phyloP scores from a whole-genome alignment of 495 filamentous ascomycete genomes.

The Platismatia glauca region DNA sequence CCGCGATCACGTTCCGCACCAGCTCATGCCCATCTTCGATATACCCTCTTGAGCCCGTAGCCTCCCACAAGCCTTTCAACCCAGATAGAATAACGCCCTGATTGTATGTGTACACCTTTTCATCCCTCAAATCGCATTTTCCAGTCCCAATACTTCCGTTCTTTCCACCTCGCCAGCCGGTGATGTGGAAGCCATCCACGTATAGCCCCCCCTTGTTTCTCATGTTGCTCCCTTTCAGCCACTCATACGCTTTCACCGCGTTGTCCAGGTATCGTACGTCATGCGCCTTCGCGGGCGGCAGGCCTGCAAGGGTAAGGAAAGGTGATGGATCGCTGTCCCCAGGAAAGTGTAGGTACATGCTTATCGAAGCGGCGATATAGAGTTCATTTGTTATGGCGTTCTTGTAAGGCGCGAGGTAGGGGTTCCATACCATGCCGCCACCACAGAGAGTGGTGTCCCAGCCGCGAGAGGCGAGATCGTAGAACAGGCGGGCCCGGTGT shows the following conservation, averaged over 20 bases:
- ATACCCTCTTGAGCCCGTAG: slow-evolving; percentile 56
- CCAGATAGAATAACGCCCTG: slow-evolving; percentile 90
- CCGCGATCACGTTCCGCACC: slow-evolving; percentile 58
- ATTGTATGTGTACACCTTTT: slow-evolving; percentile 94
- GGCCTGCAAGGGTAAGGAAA: slow-evolving; percentile 35
- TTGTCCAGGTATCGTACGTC: slow-evolving; percentile 58
- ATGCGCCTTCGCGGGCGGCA: slow-evolving; percentile 37
- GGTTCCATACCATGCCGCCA: slow-evolving; percentile 93
- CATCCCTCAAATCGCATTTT: slow-evolving; percentile 68
- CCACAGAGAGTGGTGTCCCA: slow-evolving; percentile 79
- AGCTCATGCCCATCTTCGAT: slow-evolving; percentile 72
- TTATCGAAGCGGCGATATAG: slow-evolving; percentile 71
- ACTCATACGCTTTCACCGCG: slow-evolving; percentile 70
- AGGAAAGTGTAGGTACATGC: slow-evolving; percentile 87
- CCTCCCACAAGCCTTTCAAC: slow-evolving; percentile 67
- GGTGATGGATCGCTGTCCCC: slow-evolving; percentile 67
- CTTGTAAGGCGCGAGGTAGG: slow-evolving; percentile 75
- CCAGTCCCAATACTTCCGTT: slow-evolving; percentile 44
- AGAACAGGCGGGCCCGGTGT: slow-evolving; percentile 82
- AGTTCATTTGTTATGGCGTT: slow-evolving; percentile 97
- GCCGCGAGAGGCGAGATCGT: slow-evolving; percentile 65
- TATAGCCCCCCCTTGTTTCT: slow-evolving; percentile 70
- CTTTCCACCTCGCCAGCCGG: slow-evolving; percentile 44
- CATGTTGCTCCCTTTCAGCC: slow-evolving; percentile 76
- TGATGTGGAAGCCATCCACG: slow-evolving; percentile 86